These are phyloP conservation scores for Suhomyces chickasaworum DNA, from an alignment of 1,139 yeast genomes.

Conservation along the genomic window DNA sequence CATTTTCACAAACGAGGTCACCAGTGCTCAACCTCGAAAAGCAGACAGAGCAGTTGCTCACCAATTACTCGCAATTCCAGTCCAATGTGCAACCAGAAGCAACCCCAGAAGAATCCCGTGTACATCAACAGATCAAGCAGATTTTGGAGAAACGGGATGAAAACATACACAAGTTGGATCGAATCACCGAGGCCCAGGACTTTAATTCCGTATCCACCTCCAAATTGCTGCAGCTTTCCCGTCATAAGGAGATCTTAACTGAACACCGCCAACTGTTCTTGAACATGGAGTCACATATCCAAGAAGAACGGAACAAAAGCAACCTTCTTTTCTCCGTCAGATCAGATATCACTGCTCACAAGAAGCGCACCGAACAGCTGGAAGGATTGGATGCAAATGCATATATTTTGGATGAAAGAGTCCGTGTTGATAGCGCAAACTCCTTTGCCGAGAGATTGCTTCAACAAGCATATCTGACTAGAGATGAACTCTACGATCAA, in stretches of 20 bases:
- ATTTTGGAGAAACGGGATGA: conserved; percentile 37
- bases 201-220: conserved; percentile 59
- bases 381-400: conserved; percentile 53
- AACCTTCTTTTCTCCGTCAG: conserved; percentile 77
- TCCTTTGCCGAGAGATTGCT: conserved; percentile 76
- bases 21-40: conserved; percentile 45
- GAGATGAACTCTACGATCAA: conserved; percentile 82
- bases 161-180: conserved; percentile 35
- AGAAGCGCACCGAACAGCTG: conserved; percentile 35
- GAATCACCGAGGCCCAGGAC: conserved; percentile 55
- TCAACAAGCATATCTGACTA: conserved; percentile 81
- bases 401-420: conserved; percentile 76
- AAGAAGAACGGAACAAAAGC: conserved; percentile 73
- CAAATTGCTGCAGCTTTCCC: conserved; percentile 75
- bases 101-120: conserved; percentile 69
- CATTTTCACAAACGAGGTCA: conserved; percentile 42
- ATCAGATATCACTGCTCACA: conserved; percentile 68
- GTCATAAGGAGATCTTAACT: conserved; percentile 75
- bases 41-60: conserved; percentile 42
- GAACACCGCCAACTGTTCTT: conserved; percentile 69
- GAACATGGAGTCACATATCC: conserved; percentile 59
- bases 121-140: conserved; percentile 53
- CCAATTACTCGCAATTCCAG: conserved; percentile 39
- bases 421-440: conserved; percentile 73
- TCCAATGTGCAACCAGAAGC: conserved; percentile 25